These are phyloP conservation scores for Ormosia semicastrata DNA, from an alignment of 306 rosid genomes.

Conservation along the genomic window DNA sequence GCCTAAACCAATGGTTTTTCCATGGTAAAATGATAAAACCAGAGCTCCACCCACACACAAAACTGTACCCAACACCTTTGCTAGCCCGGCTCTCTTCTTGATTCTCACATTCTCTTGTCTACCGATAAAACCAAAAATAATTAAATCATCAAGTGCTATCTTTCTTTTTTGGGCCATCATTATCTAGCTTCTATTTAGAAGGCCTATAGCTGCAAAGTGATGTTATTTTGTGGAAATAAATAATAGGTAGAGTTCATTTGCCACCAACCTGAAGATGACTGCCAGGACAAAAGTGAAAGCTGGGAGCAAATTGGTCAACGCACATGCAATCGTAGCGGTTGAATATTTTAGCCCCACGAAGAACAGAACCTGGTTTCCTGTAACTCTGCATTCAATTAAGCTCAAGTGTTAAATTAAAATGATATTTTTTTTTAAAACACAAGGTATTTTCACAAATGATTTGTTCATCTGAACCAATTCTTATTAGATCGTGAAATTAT, in stretches of 20 bases:
- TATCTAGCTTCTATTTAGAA: background rate
- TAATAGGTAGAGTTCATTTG: background rate
- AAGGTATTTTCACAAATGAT: no score
- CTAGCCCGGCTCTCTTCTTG: constrained; percentile 44
- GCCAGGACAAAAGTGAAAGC: constrained; percentile 92
- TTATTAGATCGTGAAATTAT: no score
- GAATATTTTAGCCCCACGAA: constrained; percentile 66
- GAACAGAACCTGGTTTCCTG: constrained; percentile 65
- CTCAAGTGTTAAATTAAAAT: background rate
- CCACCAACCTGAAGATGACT: constrained; percentile 55
- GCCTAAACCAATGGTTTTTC: constrained; percentile 48
- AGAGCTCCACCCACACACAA: constrained; percentile 78
- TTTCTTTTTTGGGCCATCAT: background rate
- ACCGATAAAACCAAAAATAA: background rate
- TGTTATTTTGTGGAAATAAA: background rate
- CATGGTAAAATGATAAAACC: constrained; percentile 77
- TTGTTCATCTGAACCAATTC: no score
- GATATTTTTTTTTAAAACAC: background rate
- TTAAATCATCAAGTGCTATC: background rate
- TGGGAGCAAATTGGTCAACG: constrained; percentile 74
- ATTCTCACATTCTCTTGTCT: constrained; percentile 74
- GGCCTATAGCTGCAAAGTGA: background rate
- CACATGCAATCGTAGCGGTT: constrained; percentile 64
- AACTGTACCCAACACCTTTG: constrained; percentile 64
- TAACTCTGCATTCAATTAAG: constrained; percentile 57